phyloP scores from a whole-genome alignment of 371 early-diverging fungal species.

The Umbelopsis sp. region DNA sequence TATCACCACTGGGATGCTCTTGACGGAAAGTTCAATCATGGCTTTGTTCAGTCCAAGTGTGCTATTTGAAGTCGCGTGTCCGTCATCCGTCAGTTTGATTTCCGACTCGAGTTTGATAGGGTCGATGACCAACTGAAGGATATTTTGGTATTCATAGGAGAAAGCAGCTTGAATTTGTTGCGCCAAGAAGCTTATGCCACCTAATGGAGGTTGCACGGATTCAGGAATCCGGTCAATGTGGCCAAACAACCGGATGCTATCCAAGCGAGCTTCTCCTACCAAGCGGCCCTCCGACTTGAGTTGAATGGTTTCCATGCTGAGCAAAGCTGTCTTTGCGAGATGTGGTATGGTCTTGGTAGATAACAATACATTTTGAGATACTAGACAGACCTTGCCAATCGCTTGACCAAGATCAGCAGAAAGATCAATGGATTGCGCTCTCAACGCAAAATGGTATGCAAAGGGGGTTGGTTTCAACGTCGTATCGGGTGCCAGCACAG shows the following conservation, averaged over 20 bases:
- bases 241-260: conserved; percentile 24
- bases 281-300: conserved; percentile 61
- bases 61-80: not conserved
- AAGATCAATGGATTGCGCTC: conserved; percentile 53
- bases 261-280: conserved; percentile 52
- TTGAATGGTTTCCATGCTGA: conserved; percentile 49
- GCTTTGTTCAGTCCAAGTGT: conserved; percentile 5
- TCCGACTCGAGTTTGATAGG: conserved; percentile 36
- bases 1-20: conserved; percentile 68
- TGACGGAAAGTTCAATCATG: conserved; percentile 48
- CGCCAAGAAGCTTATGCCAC: not conserved
- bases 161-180: conserved; percentile 42
- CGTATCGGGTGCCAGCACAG: conserved; percentile 20
- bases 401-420: conserved; percentile 78
- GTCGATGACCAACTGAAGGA: conserved; percentile 50
- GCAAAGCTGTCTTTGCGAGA: conserved; percentile 40
- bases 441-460: conserved; percentile 56
- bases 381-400: conserved; percentile 67
- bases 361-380: conserved; percentile 50
- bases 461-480: conserved; percentile 40
- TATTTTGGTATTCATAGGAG: conserved; percentile 75
- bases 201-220: not conserved
- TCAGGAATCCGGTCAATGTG: not conserved
- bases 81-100: conserved; percentile 17
- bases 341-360: conserved; percentile 52